Percentiles rank a stretch among this genome's conserved stretches.
Conservation (phyloP, 331 rosid species). For the Ulmus americana region DNA sequence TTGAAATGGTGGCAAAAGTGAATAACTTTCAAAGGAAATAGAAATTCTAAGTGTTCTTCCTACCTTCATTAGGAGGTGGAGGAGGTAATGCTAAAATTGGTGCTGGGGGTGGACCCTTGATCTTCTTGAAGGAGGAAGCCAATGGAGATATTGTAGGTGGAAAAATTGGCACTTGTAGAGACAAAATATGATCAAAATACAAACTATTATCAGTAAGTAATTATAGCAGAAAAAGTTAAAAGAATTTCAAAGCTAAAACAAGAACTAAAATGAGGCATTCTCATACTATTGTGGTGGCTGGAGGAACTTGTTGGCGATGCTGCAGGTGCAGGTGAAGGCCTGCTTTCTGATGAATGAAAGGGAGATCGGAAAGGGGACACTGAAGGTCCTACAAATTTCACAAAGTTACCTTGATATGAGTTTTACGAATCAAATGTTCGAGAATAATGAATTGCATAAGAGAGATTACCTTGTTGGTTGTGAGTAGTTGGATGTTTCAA, state of each 20-base stretch:
- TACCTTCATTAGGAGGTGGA: slow-evolving; percentile 85
- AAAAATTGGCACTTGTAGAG: slow-evolving; percentile 46
- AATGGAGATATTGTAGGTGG: slow-evolving; percentile 55
- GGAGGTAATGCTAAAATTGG: slow-evolving; percentile 62
- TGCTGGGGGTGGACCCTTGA: slow-evolving; percentile 55
- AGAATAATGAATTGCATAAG: background rate
- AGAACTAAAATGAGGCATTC: slow-evolving; percentile 17
- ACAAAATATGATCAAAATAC: slow-evolving; percentile 5
- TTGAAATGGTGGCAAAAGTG: slow-evolving; percentile 8
- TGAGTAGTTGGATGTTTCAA: slow-evolving; percentile 34
- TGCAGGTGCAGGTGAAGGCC: slow-evolving; percentile 38
- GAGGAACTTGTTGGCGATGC: slow-evolving; percentile 45
- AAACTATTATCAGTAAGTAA: slow-evolving; percentile 17
- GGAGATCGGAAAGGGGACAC: slow-evolving; percentile 46
- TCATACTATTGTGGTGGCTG: slow-evolving; percentile 48
- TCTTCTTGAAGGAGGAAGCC: slow-evolving; percentile 47
- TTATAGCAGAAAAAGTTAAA: slow-evolving; percentile 7
- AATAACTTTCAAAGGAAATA: background rate
- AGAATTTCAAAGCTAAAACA: slow-evolving; percentile 8
- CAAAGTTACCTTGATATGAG: background rate
- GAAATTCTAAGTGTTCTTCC: slow-evolving; percentile 8
- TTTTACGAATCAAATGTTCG: background rate
- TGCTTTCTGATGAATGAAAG: slow-evolving; percentile 35
- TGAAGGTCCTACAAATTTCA: slow-evolving; percentile 40
- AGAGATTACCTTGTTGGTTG: slow-evolving; percentile 49